These are phyloP conservation scores for Vitis hybrid DNA, from an alignment of 177 flowering plant genomes.

Conservation along the genomic window DNA sequence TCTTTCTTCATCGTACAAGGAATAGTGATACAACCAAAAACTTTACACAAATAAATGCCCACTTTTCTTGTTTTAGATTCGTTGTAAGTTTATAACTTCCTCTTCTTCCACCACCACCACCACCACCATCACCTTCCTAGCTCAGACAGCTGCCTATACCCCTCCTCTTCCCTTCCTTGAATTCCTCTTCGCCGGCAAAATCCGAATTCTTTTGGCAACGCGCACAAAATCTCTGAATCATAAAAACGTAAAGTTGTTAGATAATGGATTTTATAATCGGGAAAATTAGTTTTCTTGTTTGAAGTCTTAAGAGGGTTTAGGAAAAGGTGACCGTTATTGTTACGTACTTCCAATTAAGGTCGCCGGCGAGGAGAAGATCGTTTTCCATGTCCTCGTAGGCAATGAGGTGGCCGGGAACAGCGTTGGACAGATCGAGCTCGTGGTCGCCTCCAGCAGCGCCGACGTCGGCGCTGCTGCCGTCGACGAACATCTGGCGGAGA, in stretches of 20 bases:
- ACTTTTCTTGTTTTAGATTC: too few species aligned
- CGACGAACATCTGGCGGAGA: slow-evolving; percentile 64
- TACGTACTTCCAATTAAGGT: slow-evolving; percentile 78
- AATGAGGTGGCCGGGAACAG: slow-evolving; percentile 71
- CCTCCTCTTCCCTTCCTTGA: slow-evolving; percentile 36
- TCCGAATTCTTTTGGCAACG: slow-evolving; percentile 74
- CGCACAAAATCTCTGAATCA: slow-evolving; percentile 74
- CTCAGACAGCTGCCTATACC: background rate
- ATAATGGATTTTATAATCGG: too few species aligned
- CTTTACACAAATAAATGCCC: too few species aligned
- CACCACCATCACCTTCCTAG: background rate
- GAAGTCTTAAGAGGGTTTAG: background rate
- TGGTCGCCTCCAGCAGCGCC: background rate
- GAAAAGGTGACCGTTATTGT: too few species aligned
- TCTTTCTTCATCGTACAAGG: too few species aligned
- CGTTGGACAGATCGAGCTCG: slow-evolving; percentile 57
- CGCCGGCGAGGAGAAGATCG: slow-evolving; percentile 85
- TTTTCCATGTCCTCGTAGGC: slow-evolving; percentile 89
- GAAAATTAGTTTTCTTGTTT: background rate
- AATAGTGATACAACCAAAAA: too few species aligned
- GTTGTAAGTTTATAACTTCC: background rate
- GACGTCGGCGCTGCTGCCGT: slow-evolving; percentile 20
- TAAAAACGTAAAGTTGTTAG: background rate
- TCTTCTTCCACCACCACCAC: background rate
- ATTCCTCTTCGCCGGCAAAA: slow-evolving; percentile 61